Base-by-base conservation (phyloP, 2,329 filamentous ascomycete species). In the Colletotrichum camelliae region DNA sequence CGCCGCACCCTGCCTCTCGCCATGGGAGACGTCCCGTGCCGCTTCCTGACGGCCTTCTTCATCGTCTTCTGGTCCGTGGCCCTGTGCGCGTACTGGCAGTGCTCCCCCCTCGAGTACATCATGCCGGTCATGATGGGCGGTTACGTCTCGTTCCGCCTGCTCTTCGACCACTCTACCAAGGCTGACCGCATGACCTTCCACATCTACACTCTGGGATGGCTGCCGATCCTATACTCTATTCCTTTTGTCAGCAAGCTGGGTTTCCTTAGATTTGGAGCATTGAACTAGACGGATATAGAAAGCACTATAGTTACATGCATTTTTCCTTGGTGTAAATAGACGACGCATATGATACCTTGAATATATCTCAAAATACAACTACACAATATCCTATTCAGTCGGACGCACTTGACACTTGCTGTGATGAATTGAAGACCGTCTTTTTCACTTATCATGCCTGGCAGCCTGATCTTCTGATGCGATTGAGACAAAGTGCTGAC, bases 1-100 rank as follows among this genome's bases (percentile, higher is more conserved):
- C 76, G 79, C 6, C 72, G 77, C 18, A 80, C 79, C n/a, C 62
- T 79, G 12, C 77, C 79, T 5, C 72, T 80, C 8, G 78, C 79
- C 60, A 33, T 80, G 33, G 79, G 79, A 16, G 79, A 80, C 52
- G 70, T 60, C n/a, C 72, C 74, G 5, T 77, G 79, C 12, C 79
- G 79, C 24, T 77, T 71, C 77, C 67, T 77, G 12, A 79, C 79
- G 12, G 77, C 77, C 15, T 58, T 48, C 9, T 74, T 68, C 8
- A 69, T 79, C 24, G 65, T 52, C 31, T 16, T 75, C 12, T 80
- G 79, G 79, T 79, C 79, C 29, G 37, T 62, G n/a, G 33, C 60
- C 6, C 60, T 62, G 33, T 35, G 31, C 60, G 35, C 60, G n/a
- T 62, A 62, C 60, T 62, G 60, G 60, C 60, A 62, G 60, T 62